Conservation (phyloP, 768 basidiomycete genomes). For the Collybiopsis confluens region DNA sequence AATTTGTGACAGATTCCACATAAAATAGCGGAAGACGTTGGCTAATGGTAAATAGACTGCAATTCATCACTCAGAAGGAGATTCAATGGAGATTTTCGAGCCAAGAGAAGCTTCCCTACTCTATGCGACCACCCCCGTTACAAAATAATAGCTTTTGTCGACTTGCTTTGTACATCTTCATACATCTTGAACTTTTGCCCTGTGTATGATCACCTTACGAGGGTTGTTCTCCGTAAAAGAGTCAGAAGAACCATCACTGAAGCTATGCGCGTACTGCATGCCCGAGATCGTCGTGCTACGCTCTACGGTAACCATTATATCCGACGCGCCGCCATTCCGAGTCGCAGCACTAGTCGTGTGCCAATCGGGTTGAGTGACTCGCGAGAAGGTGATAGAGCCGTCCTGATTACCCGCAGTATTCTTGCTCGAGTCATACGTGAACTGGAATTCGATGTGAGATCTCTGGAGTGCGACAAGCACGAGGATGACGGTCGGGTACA, state of each 20-base stretch:
- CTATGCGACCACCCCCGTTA: too few relatives aligned
- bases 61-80: too few relatives aligned
- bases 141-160: background rate
- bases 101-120: too few relatives aligned
- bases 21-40: too few relatives aligned
- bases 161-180: too few relatives aligned
- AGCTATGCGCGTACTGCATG: background rate
- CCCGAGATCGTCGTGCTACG: background rate
- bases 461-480: slow-evolving; percentile 8
- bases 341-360: too few relatives aligned
- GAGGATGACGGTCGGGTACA: slow-evolving; percentile 10
- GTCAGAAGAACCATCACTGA: background rate
- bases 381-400: background rate
- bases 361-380: too few relatives aligned
- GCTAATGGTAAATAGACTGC: too few relatives aligned
- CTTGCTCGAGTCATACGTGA: background rate
- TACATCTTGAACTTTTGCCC: background rate
- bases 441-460: slow-evolving; percentile 10
- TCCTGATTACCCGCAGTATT: background rate
- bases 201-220: background rate
- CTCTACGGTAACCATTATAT: background rate
- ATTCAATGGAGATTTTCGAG: too few relatives aligned
- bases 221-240: background rate
- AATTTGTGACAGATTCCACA: too few relatives aligned
- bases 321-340: too few relatives aligned